Evolutionary conservation across 345 rosid genomes (phyloP).

Genomic region (Microthlaspi erraticum): DNA sequence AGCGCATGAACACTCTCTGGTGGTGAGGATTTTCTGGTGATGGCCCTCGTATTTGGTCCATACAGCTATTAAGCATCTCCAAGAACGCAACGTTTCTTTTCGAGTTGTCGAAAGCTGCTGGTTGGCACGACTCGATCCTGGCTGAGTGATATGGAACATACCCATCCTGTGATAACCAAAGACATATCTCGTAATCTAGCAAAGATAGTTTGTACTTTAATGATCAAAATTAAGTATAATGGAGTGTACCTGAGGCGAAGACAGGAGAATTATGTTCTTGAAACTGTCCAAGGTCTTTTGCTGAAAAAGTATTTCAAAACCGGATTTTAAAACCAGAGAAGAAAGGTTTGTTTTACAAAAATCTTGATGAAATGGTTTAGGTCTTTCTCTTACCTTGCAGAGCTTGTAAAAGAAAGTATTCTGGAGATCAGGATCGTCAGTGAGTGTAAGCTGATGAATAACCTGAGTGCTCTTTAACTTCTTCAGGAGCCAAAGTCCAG

Average conservation of each 20-base stretch:
- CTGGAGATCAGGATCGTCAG: slow-evolving; percentile 84
- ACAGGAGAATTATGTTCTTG: slow-evolving; percentile 74
- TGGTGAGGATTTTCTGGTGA: slow-evolving; percentile 40
- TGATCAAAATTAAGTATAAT: background rate
- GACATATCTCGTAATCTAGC: background rate
- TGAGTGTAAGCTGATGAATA: slow-evolving; percentile 97
- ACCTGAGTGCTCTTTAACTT: slow-evolving; percentile 88
- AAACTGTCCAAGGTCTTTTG: slow-evolving; percentile 84
- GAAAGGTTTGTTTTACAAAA: background rate
- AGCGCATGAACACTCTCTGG: slow-evolving; percentile 85
- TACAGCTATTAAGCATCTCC: slow-evolving; percentile 90
- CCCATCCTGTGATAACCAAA: slow-evolving; percentile 68
- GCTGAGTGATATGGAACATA: slow-evolving; percentile 99
- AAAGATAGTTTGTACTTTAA: background rate
- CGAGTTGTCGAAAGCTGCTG: slow-evolving; percentile 79
- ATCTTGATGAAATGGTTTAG: slow-evolving; percentile 2
- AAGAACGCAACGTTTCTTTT: slow-evolving; percentile 76
- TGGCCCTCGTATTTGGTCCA: slow-evolving; percentile 93
- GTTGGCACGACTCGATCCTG: slow-evolving; percentile 79
- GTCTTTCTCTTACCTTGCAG: slow-evolving; percentile 63
- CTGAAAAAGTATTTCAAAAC: slow-evolving; percentile 54
- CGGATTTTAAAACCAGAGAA: slow-evolving; percentile 11
- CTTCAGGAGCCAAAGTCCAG: slow-evolving; percentile 96
- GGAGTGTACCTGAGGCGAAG: slow-evolving; percentile 89
- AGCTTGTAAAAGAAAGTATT: slow-evolving; percentile 86